These are phyloP conservation scores for Naganishia liquefaciens DNA, from an alignment of 1,284 basidiomycete species.

Conservation along the genomic window DNA sequence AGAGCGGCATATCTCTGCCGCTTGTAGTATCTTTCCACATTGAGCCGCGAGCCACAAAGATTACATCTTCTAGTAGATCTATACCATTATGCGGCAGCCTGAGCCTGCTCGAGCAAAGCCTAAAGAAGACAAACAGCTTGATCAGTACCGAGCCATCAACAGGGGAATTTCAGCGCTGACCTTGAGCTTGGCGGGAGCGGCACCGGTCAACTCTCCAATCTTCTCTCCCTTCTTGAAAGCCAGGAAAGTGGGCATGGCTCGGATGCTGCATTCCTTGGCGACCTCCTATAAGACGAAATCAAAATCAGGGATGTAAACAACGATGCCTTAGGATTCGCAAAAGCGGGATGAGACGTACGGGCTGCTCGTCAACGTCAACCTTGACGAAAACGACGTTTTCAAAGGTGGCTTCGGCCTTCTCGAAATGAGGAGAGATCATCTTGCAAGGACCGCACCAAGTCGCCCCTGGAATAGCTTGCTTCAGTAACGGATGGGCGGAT, in stretches of 20 bases:
- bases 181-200: constrained; percentile 59
- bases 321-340: too few relatives aligned
- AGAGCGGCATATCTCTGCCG: too few relatives aligned
- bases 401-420: constrained; percentile 61
- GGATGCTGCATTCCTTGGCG: constrained; percentile 68
- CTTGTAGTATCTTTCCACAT: too few relatives aligned
- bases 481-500: too few relatives aligned
- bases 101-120: constrained; percentile 26
- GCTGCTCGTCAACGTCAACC: constrained; percentile 70
- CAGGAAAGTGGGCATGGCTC: constrained; percentile 78
- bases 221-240: constrained; percentile 69
- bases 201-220: constrained; percentile 66
- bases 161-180: constrained; percentile 48
- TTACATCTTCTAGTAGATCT: neutral
- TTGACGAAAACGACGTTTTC: constrained; percentile 71
- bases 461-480: constrained; percentile 43
- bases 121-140: neutral
- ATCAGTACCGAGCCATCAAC: neutral
- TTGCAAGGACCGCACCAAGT: constrained; percentile 67
- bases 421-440: constrained; percentile 75
- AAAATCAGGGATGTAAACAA: too few relatives aligned
- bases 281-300: constrained; percentile 49
- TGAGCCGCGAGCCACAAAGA: too few relatives aligned
- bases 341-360: constrained; percentile 36
- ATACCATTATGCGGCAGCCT: constrained; percentile 5